Conservation (phyloP, 495 filamentous ascomycete species). For the Penicillium pancosmium region DNA sequence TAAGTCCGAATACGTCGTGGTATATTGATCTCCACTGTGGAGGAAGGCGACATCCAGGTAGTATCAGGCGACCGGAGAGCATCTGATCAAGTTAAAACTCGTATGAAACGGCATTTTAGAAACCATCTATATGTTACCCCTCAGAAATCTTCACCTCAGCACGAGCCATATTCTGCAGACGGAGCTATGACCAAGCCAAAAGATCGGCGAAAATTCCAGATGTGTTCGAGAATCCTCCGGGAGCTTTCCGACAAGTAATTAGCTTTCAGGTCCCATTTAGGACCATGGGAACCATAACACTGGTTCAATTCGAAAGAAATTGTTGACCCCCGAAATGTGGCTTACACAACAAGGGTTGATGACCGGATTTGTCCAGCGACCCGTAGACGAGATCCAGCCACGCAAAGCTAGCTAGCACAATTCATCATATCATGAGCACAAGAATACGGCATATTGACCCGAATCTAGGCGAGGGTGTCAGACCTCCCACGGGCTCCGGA, state of each 20-base stretch:
- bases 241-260: conserved; percentile 3
- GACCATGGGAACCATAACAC: conserved; percentile 13
- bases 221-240: conserved; percentile 18
- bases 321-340: neutral
- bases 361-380: neutral
- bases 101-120: neutral
- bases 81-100: neutral
- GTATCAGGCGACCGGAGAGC: neutral
- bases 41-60: conserved; percentile 6
- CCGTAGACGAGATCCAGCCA: neutral
- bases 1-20: conserved; percentile 14
- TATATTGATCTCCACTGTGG: conserved; percentile 14
- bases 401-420: neutral
- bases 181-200: conserved; percentile 19
- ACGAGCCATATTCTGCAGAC: conserved; percentile 7
- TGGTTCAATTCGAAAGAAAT: neutral
- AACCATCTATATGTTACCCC: neutral
- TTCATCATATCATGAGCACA: neutral
- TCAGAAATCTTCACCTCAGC: neutral
- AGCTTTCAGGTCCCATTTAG: conserved; percentile 10
- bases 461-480: conserved; percentile 2
- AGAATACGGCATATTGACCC: neutral
- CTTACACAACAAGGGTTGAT: neutral
- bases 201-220: conserved; percentile 20
- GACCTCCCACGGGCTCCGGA: neutral